phyloP scores from a whole-genome alignment of 2,329 filamentous ascomycete species.

The Alternaria sp. region DNA sequence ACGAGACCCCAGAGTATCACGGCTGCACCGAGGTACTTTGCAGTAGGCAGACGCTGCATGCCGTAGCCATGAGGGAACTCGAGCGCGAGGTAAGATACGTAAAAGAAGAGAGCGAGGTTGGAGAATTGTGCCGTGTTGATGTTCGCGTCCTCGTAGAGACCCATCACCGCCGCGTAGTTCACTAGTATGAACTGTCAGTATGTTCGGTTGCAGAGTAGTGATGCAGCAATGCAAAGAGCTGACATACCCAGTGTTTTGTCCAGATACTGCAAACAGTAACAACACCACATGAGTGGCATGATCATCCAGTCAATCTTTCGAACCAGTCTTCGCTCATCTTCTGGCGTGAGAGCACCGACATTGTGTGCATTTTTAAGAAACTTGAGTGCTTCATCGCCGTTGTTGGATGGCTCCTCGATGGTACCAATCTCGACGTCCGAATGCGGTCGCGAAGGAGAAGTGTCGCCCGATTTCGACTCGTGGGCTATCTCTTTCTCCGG shows the following conservation, averaged over 20 bases:
- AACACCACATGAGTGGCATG: slow-evolving; percentile 49
- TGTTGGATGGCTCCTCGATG: slow-evolving; percentile 12
- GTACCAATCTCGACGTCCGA: slow-evolving; percentile 17
- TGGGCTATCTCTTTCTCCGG: not conserved
- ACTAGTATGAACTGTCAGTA: slow-evolving; percentile 14
- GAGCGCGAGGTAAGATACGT: slow-evolving; percentile 46
- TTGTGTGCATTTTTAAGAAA: slow-evolving; percentile 28
- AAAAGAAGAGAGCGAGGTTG: slow-evolving; percentile 46
- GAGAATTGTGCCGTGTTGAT: slow-evolving; percentile 47
- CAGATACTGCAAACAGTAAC: slow-evolving; percentile 50
- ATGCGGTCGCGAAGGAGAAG: not conserved
- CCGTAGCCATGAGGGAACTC: slow-evolving; percentile 54
- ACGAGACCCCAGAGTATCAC: slow-evolving; percentile 57
- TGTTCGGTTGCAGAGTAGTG: not conserved
- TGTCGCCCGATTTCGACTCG: slow-evolving; percentile 1
- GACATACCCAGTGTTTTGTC: slow-evolving; percentile 52
- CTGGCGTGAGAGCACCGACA: slow-evolving; percentile 17
- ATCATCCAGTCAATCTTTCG: slow-evolving; percentile 52
- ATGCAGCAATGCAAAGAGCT: slow-evolving; percentile 27
- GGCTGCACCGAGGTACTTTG: slow-evolving; percentile 58
- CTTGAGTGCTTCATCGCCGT: slow-evolving; percentile 31
- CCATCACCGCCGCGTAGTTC: slow-evolving; percentile 53
- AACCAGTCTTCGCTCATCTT: slow-evolving; percentile 26
- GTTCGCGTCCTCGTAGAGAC: slow-evolving; percentile 46
- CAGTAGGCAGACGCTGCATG: slow-evolving; percentile 61